Evolutionary conservation across 768 basidiomycete genomes (phyloP).

Genomic region (Sporobolomyces phaffii): DNA sequence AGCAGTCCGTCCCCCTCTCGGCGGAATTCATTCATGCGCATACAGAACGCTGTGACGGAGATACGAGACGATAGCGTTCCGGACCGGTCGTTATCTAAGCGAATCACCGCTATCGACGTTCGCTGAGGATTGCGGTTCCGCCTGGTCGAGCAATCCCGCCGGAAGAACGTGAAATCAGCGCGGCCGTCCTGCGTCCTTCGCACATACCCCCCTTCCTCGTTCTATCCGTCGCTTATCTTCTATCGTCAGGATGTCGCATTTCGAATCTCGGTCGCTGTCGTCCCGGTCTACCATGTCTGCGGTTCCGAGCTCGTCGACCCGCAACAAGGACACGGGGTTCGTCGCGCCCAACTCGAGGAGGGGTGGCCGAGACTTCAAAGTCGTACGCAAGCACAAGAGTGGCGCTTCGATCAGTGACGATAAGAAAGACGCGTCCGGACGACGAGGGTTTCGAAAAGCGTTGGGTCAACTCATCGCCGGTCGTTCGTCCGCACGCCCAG

Average conservation of each 20-base stretch:
- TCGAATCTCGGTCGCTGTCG: not conserved
- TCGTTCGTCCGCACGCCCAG: not conserved
- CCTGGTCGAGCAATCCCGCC: not conserved
- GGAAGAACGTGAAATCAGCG: too few species aligned
- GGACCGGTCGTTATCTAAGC: not conserved
- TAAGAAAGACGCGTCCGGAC: not conserved
- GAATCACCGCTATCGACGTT: too few species aligned
- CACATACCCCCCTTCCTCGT: not conserved
- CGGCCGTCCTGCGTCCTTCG: not conserved
- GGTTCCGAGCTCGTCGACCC: not conserved
- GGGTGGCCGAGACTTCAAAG: conserved; percentile 1
- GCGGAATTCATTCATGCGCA: not conserved
- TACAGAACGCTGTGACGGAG: not conserved
- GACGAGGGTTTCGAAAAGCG: not conserved
- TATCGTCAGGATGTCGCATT: not conserved
- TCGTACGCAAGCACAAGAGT: conserved; percentile 2
- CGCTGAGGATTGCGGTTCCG: not conserved
- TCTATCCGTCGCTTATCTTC: not conserved
- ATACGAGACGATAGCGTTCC: not conserved
- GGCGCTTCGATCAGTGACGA: not conserved
- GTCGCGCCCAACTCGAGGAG: conserved; percentile 2
- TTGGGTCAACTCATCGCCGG: not conserved
- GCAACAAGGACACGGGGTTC: not conserved
- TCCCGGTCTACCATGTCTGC: not conserved
- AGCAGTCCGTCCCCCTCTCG: not conserved